These are phyloP conservation scores for Colletotrichum costaricense DNA, from an alignment of 2,329 filamentous ascomycete genomes.

Conservation along the genomic window DNA sequence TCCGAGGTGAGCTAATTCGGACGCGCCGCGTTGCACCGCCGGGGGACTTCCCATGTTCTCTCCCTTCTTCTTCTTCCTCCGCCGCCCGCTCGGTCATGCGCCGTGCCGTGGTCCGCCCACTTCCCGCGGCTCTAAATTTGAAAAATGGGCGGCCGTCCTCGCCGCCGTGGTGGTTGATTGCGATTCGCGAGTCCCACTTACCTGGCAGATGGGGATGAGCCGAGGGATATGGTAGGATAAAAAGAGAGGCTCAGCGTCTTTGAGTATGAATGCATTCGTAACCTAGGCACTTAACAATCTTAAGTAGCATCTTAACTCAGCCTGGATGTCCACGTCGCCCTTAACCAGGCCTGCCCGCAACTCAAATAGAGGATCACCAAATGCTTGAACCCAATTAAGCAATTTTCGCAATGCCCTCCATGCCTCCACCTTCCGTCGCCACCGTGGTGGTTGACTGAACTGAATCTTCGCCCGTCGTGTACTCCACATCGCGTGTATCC, in stretches of 20 bases:
- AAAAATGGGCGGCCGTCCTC: background rate
- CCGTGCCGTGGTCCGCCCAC: constrained; percentile 22
- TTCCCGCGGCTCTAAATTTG: constrained; percentile 11
- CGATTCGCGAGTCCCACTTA: background rate
- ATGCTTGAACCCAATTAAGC: background rate
- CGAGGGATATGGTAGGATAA: background rate
- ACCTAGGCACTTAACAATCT: background rate
- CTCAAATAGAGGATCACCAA: background rate
- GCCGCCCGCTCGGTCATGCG: constrained; percentile 22
- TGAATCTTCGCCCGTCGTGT: background rate
- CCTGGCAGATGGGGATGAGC: background rate
- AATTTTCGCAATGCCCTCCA: background rate
- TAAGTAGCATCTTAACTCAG: constrained; percentile 6
- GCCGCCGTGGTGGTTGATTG: background rate
- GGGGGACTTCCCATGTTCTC: background rate
- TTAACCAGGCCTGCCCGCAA: background rate
- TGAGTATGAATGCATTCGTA: background rate
- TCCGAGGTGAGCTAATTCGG: constrained; percentile 15
- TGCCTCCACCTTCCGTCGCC: background rate
- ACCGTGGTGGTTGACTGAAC: background rate
- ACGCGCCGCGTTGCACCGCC: background rate
- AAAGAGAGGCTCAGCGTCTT: constrained; percentile 1
- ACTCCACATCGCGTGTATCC: background rate
- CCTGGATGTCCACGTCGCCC: constrained; percentile 14
- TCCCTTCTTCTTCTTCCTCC: background rate